These are phyloP conservation scores for Suillus placidus DNA, from an alignment of 768 basidiomycete species.

Conservation along the genomic window DNA sequence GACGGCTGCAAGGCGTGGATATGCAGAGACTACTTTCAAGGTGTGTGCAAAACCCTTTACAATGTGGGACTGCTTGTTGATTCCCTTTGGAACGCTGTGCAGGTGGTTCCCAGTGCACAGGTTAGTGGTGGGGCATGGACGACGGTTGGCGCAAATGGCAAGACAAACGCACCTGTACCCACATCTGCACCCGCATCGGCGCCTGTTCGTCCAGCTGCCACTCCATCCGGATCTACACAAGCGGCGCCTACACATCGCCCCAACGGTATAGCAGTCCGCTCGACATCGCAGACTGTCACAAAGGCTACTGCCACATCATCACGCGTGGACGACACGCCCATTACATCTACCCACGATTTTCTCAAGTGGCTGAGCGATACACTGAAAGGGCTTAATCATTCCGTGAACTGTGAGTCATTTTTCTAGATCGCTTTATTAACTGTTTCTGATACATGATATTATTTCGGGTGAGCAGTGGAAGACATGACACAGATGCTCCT, in stretches of 20 bases:
- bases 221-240: conserved; percentile 31
- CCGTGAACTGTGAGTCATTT: conserved; percentile 53
- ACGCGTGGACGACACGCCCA: conserved; percentile 63
- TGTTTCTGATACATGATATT: neutral
- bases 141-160: conserved; percentile 82
- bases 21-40: conserved; percentile 81
- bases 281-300: conserved; percentile 39
- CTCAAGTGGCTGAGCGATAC: conserved; percentile 88
- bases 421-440: neutral
- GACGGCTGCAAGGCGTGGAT: conserved; percentile 64
- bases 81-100: conserved; percentile 7
- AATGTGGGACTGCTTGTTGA: conserved; percentile 7
- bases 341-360: conserved; percentile 85
- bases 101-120: conserved; percentile 36
- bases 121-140: conserved; percentile 72
- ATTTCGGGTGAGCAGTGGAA: conserved; percentile 63
- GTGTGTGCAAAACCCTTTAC: conserved; percentile 37
- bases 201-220: conserved; percentile 39
- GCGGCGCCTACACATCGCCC: conserved; percentile 40
- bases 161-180: conserved; percentile 38
- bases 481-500: conserved; percentile 96
- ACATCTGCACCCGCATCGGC: conserved; percentile 19
- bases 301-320: conserved; percentile 32
- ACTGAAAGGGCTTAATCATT: conserved; percentile 67
- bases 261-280: conserved; percentile 40